Conservation (phyloP, 2,329 filamentous ascomycete species). For the Rugonectria rugulosa region DNA sequence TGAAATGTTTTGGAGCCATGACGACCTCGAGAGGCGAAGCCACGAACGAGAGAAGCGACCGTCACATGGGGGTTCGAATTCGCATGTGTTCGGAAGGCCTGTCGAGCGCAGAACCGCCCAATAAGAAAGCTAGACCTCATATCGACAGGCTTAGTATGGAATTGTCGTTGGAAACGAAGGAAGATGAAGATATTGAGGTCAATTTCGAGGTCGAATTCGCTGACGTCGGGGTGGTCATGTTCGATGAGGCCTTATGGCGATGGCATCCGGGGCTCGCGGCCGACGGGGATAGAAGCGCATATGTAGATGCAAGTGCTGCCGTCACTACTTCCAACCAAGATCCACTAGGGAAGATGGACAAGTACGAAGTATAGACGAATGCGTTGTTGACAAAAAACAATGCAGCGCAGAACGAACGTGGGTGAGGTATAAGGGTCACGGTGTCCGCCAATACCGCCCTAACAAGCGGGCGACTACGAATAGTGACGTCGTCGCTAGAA, state of each 20-base stretch:
- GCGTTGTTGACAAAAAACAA: slow-evolving; percentile 25
- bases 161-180: slow-evolving; percentile 8
- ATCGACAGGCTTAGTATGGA: slow-evolving; percentile 39
- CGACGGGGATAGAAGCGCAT: slow-evolving; percentile 20
- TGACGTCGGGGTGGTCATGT: slow-evolving; percentile 30
- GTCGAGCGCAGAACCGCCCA: slow-evolving; percentile 54
- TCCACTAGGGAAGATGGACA: background rate
- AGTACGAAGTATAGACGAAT: slow-evolving; percentile 25
- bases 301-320: slow-evolving; percentile 21
- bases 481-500: slow-evolving; percentile 46
- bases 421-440: slow-evolving; percentile 14
- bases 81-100: slow-evolving; percentile 41
- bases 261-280: slow-evolving; percentile 20
- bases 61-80: slow-evolving; percentile 24
- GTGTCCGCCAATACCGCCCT: slow-evolving; percentile 26
- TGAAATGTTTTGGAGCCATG: slow-evolving; percentile 35
- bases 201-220: slow-evolving; percentile 3
- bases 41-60: slow-evolving; percentile 28
- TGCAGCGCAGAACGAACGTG: background rate
- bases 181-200: slow-evolving; percentile 8
- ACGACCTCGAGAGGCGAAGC: slow-evolving; percentile 36
- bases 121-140: slow-evolving; percentile 56
- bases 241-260: slow-evolving; percentile 14
- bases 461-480: background rate
- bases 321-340: background rate